Evolutionary conservation across 257 asterid genomes (phyloP).

Genomic region (Solanum ossicruentum): DNA sequence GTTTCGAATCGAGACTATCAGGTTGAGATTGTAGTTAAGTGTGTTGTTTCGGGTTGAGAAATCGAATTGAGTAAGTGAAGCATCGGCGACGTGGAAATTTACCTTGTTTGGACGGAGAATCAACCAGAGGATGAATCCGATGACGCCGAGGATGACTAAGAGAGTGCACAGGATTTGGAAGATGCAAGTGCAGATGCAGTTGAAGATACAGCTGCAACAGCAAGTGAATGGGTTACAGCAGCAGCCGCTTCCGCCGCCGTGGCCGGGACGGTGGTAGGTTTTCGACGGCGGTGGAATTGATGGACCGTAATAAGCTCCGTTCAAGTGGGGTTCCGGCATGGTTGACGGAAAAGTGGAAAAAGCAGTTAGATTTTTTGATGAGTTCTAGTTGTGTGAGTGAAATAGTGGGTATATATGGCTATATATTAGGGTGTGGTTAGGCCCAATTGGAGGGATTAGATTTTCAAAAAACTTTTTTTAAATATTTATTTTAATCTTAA

Average conservation of each 20-base stretch:
- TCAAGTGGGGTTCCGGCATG: slow-evolving; percentile 28
- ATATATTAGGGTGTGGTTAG: neutral
- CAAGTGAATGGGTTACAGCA: slow-evolving; percentile 68
- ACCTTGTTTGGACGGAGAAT: slow-evolving; percentile 68
- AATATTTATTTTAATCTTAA: no score
- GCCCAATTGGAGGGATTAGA: neutral
- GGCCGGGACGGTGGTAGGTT: slow-evolving; percentile 43
- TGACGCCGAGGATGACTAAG: slow-evolving; percentile 23
- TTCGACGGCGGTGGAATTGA: slow-evolving; percentile 50
- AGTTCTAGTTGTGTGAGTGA: neutral
- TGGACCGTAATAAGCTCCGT: slow-evolving; percentile 94
- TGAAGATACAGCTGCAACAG: slow-evolving; percentile 53
- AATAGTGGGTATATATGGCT: neutral
- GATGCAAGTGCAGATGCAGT: slow-evolving; percentile 56
- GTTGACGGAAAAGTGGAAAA: neutral
- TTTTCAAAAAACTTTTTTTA: no score
- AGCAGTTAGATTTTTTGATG: neutral
- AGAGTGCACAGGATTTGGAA: slow-evolving; percentile 52
- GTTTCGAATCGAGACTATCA: slow-evolving; percentile 58
- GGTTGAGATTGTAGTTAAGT: slow-evolving; percentile 45
- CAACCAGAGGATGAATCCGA: slow-evolving; percentile 37
- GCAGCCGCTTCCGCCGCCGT: slow-evolving; percentile 22
- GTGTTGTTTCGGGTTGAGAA: slow-evolving; percentile 34
- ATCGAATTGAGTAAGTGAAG: slow-evolving; percentile 49
- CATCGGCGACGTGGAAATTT: slow-evolving; percentile 45